Evolutionary conservation across 306 rosid species (phyloP).

Genomic region (Hippophae gyantsensis): DNA sequence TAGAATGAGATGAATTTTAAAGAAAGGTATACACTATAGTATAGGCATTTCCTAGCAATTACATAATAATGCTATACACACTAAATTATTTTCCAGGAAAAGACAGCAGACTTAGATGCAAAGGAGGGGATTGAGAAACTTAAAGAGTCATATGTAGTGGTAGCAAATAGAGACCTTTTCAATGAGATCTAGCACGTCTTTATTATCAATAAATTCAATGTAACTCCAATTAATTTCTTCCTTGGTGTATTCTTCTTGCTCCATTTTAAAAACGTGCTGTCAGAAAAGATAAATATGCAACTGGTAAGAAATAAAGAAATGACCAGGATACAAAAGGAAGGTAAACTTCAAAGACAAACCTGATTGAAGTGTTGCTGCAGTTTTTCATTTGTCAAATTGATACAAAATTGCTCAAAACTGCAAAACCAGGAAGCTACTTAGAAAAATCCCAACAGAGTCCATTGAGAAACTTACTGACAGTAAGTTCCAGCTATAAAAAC

Average conservation of each 20-base stretch:
- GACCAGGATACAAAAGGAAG: slow-evolving; percentile 17
- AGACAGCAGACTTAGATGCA: neutral
- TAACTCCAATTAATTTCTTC: slow-evolving; percentile 99
- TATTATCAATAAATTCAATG: slow-evolving; percentile 96
- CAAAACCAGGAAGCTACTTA: slow-evolving; percentile 22
- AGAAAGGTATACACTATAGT: no score
- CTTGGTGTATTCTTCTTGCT: slow-evolving; percentile 98
- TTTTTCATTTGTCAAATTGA: slow-evolving; percentile 96
- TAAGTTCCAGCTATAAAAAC: neutral
- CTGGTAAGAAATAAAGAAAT: slow-evolving; percentile 16
- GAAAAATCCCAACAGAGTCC: slow-evolving; percentile 4
- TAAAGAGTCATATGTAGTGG: slow-evolving; percentile 12
- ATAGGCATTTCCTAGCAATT: no score
- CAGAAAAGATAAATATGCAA: neutral
- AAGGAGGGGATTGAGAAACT: neutral
- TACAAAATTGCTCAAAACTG: slow-evolving; percentile 99
- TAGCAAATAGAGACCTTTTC: slow-evolving; percentile 68
- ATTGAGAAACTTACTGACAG: neutral
- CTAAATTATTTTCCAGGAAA: neutral
- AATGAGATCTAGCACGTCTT: slow-evolving; percentile 89
- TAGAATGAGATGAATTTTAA: no score
- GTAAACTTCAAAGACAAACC: slow-evolving; percentile 38
- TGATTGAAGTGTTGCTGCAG: slow-evolving; percentile 99
- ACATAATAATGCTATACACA: neutral
- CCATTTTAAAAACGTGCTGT: slow-evolving; percentile 99